A percentile compares a stretch with the other conserved stretches of the same genome.
These are phyloP conservation scores for Aspergillus melleus DNA, from an alignment of 2,329 filamentous ascomycete genomes.

Conservation along the genomic window DNA sequence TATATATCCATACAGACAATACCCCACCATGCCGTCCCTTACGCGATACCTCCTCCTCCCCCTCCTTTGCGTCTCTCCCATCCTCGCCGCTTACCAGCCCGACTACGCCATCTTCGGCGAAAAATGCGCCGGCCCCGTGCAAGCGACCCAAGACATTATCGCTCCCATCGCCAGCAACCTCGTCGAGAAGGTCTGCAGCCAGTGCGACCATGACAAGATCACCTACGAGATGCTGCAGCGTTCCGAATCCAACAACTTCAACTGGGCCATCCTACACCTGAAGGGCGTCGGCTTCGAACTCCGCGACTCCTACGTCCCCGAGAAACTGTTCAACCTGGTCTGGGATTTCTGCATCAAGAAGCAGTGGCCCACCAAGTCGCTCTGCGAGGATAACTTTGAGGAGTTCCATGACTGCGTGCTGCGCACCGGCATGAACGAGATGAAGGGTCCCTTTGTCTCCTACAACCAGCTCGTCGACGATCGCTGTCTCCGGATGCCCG, in stretches of 20 bases:
- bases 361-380: background rate
- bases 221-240: background rate
- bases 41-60: background rate
- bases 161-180: background rate
- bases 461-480: background rate
- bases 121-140: background rate
- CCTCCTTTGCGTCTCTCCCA: background rate
- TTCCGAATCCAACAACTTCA: background rate
- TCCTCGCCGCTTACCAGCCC: background rate
- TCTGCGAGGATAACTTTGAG: background rate
- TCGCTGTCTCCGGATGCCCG: background rate
- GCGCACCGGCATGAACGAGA: background rate
- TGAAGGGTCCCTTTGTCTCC: background rate
- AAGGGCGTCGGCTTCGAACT: background rate
- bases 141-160: background rate
- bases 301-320: background rate
- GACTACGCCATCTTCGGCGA: background rate
- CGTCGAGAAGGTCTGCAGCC: background rate
- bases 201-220: background rate
- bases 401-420: background rate
- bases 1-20: background rate
- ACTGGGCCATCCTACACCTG: background rate
- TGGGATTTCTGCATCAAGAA: background rate
- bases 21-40: background rate
- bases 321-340: background rate